A percentile compares a stretch with the other conserved stretches of the same genome.
These are phyloP conservation scores for Thalia dealbata DNA, from an alignment of 176 grass and related monocot species.

Conservation along the genomic window DNA sequence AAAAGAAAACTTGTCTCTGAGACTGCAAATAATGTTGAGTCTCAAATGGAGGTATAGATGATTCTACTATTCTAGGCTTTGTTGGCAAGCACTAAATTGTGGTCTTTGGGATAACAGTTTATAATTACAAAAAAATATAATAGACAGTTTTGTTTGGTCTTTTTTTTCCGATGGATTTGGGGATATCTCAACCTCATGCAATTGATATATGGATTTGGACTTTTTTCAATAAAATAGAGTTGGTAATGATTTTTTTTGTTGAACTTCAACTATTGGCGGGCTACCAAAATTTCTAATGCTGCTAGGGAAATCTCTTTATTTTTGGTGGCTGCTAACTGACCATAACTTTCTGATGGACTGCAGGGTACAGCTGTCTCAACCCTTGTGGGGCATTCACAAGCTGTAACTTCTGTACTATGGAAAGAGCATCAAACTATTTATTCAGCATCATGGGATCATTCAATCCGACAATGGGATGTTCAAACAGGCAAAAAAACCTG, in stretches of 20 bases:
- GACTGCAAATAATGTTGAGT: slow-evolving; percentile 48
- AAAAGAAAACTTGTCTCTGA: slow-evolving; percentile 67
- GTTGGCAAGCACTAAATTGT: neutral
- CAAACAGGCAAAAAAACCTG: slow-evolving; percentile 61
- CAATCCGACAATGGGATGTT: slow-evolving; percentile 83
- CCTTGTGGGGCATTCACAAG: slow-evolving; percentile 72
- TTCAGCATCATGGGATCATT: slow-evolving; percentile 99
- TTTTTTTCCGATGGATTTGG: neutral
- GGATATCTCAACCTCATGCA: neutral
- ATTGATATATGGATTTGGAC: too few relatives aligned
- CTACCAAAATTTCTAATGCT: too few relatives aligned
- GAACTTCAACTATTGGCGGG: too few relatives aligned
- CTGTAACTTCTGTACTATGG: slow-evolving; percentile 71
- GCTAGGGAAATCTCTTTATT: neutral
- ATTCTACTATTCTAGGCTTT: neutral
- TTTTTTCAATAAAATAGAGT: too few relatives aligned
- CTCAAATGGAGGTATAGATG: slow-evolving; percentile 68
- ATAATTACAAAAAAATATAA: neutral
- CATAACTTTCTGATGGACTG: neutral
- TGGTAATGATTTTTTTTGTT: too few relatives aligned
- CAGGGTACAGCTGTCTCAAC: slow-evolving; percentile 67
- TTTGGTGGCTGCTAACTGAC: neutral
- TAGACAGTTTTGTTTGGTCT: neutral
- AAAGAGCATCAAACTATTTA: slow-evolving; percentile 56
- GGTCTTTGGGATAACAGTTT: neutral